phyloP scores from a whole-genome alignment of 2,329 filamentous ascomycete genomes.

The Cercospora beticola region DNA sequence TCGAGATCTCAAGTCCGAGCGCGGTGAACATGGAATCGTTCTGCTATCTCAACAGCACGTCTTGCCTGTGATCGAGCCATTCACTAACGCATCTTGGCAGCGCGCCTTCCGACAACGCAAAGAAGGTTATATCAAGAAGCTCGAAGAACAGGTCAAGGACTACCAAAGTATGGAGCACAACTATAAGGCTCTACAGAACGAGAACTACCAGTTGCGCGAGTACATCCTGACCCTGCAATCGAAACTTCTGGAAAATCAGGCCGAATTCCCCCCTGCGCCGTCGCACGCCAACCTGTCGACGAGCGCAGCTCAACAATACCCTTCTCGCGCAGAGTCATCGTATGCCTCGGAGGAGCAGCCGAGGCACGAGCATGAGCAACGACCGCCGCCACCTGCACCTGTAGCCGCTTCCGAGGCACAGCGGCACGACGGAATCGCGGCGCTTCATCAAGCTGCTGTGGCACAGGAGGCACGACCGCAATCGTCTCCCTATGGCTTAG shows the following conservation, averaged over 20 bases:
- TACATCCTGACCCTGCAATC: constrained; percentile 91
- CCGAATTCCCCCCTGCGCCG: constrained; percentile 81
- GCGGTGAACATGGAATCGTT: background rate
- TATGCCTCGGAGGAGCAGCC: constrained; percentile 28
- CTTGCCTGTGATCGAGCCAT: background rate
- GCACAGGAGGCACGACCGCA: constrained; percentile 27
- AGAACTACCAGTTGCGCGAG: constrained; percentile 88
- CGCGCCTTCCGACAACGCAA: constrained; percentile 96
- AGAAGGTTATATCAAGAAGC: constrained; percentile 95
- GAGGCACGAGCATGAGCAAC: constrained; percentile 27
- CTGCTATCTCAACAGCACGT: background rate
- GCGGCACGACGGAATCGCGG: constrained; percentile 28
- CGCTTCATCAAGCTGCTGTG: constrained; percentile 31
- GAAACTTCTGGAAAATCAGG: constrained; percentile 76
- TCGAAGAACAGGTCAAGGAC: constrained; percentile 89
- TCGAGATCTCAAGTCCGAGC: background rate
- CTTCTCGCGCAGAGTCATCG: constrained; percentile 20
- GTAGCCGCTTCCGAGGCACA: constrained; percentile 26
- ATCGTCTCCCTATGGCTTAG: constrained; percentile 32
- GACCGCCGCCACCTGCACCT: constrained; percentile 24
- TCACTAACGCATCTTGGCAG: constrained; percentile 49
- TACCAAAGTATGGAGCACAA: constrained; percentile 71
- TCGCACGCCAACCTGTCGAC: constrained; percentile 69
- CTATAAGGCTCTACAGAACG: constrained; percentile 76
- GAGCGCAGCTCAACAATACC: constrained; percentile 28